Percentiles rank a stretch among this genome's conserved stretches.
Evolutionary conservation across 108 stramenopile species (phyloP).

Genomic region (Chaetoceros muelleri): DNA sequence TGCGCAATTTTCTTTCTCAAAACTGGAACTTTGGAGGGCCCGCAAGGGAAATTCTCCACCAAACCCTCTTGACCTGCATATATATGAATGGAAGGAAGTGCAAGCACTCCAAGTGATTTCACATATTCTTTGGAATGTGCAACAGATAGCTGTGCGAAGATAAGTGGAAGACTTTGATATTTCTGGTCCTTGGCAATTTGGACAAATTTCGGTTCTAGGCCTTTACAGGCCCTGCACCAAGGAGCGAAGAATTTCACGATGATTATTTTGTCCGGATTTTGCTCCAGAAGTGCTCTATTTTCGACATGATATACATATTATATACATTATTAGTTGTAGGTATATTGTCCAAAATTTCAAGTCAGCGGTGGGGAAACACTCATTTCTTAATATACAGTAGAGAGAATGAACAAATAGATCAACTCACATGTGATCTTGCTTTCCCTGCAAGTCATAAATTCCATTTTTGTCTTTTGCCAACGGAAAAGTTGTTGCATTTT

Average conservation of each 20-base stretch:
- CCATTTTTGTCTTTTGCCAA: no score
- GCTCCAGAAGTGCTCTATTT: constrained; percentile 35
- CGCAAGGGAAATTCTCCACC: constrained; percentile 79
- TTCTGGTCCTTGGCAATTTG: constrained; percentile 46
- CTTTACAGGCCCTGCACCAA: constrained; percentile 69
- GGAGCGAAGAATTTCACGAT: constrained; percentile 83
- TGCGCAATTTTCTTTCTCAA: constrained; percentile 62
- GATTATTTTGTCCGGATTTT: constrained; percentile 58
- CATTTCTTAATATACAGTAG: no score
- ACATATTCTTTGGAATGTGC: constrained; percentile 75
- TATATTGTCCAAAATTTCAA: no score
- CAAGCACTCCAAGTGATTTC: constrained; percentile 60
- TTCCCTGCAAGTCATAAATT: no score
- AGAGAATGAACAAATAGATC: no score
- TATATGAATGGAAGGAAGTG: constrained; percentile 69
- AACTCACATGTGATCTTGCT: no score
- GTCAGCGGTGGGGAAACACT: no score
- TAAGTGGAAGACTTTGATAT: constrained; percentile 43
- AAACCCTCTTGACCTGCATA: constrained; percentile 39
- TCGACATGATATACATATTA: no score
- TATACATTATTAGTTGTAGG: no score
- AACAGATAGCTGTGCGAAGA: constrained; percentile 55
- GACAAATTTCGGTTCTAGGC: constrained; percentile 69
- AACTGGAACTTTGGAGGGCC: constrained; percentile 77
- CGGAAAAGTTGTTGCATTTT: no score